Evolutionary conservation across 768 basidiomycete genomes (phyloP).

Genomic region (Dictyophora rubrovolvata): DNA sequence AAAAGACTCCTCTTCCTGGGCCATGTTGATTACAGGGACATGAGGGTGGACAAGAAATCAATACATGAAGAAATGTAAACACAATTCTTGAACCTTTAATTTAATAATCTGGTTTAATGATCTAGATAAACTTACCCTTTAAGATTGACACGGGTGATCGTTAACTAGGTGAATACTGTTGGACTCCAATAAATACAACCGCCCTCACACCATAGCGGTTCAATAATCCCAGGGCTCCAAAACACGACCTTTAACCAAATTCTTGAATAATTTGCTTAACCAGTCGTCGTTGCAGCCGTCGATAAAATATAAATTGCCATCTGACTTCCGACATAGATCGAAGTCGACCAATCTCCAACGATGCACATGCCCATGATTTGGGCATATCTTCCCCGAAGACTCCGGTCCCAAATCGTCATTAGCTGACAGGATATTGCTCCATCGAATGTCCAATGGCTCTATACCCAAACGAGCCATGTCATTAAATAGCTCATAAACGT

Average conservation of each 20-base stretch:
- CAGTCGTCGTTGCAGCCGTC: background rate
- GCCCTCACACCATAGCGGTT: background rate
- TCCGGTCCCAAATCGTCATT: no score
- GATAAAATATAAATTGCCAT: background rate
- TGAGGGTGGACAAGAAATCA: no score
- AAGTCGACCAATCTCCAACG: background rate
- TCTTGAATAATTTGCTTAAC: background rate
- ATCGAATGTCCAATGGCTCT: background rate
- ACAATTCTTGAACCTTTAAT: no score
- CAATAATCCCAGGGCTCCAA: background rate
- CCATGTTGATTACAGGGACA: no score
- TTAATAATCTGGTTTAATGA: no score
- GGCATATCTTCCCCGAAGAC: background rate
- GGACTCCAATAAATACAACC: no score
- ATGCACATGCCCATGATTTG: slow-evolving; percentile 1
- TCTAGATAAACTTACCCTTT: no score
- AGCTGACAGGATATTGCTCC: background rate
- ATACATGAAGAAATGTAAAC: no score
- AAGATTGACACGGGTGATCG: no score
- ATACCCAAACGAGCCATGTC: background rate
- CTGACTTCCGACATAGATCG: background rate
- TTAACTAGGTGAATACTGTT: no score
- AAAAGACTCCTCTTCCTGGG: no score
- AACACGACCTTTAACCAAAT: background rate
- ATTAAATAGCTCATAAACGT: background rate